These are phyloP conservation scores for Diaporthe vexans DNA, from an alignment of 2,329 filamentous ascomycete genomes.

Conservation along the genomic window DNA sequence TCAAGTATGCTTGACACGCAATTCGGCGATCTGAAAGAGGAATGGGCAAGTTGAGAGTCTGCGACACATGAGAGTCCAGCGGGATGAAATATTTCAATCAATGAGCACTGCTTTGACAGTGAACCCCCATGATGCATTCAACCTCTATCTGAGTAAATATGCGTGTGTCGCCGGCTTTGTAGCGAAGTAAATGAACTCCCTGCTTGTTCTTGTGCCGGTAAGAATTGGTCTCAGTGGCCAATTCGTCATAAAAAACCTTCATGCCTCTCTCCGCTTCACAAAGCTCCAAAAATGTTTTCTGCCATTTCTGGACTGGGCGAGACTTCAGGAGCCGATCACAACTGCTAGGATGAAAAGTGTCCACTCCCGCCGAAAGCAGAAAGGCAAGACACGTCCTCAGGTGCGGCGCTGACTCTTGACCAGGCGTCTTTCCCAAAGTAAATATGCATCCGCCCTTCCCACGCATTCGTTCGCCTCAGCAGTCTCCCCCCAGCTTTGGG, in stretches of 20 bases:
- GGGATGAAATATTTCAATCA: neutral
- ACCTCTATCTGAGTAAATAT: neutral
- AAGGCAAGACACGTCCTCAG: neutral
- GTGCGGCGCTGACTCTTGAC: no score
- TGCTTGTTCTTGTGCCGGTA: no score
- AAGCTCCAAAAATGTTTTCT: neutral
- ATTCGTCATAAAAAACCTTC: neutral
- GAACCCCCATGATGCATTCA: neutral
- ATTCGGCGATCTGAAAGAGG: constrained; percentile 9
- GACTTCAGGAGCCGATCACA: neutral
- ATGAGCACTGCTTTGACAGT: neutral
- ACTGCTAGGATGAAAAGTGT: neutral
- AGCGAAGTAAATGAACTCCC: neutral
- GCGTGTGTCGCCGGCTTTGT: no score
- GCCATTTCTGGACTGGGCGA: no score
- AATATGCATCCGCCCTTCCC: neutral
- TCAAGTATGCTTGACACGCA: constrained; percentile 18
- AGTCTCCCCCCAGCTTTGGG: neutral
- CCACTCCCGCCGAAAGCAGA: neutral
- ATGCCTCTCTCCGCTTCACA: neutral
- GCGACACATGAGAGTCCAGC: neutral
- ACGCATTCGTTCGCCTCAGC: neutral
- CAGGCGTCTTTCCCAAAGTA: no score
- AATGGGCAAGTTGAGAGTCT: constrained; percentile 4
- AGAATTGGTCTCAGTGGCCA: no score